Evolutionary conservation across 768 basidiomycete species (phyloP).

Genomic region (Pluteus cervinus): DNA sequence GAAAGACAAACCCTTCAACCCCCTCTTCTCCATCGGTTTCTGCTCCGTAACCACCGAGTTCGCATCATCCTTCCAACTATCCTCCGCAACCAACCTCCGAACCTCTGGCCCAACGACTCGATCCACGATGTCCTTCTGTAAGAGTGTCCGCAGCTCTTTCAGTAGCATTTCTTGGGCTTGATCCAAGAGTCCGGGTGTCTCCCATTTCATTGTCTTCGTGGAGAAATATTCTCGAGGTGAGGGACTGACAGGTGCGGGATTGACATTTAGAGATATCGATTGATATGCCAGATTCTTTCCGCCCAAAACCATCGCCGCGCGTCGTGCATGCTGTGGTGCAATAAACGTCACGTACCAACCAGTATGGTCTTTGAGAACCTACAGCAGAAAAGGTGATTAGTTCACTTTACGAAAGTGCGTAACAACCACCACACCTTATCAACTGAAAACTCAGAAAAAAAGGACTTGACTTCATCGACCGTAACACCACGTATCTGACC

Average conservation of each 20-base stretch:
- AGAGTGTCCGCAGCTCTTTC: conserved; percentile 43
- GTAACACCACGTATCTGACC: conserved; percentile 43
- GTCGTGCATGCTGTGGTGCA: conserved; percentile 52
- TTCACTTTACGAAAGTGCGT: conserved; percentile 3
- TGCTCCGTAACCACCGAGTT: conserved; percentile 10
- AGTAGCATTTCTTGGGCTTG: conserved; percentile 51
- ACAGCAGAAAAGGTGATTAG: conserved; percentile 8
- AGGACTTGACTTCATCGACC: conserved; percentile 63
- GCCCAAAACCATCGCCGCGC: conserved; percentile 61
- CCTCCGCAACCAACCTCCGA: conserved; percentile 44
- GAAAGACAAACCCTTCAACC: conserved; percentile 40
- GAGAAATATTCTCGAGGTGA: no score
- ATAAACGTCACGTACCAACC: conserved; percentile 84
- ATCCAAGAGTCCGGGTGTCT: conserved; percentile 44
- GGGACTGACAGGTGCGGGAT: conserved; percentile 29
- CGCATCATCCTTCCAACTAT: conserved; percentile 32
- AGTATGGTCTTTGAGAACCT: conserved; percentile 66
- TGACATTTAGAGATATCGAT: conserved; percentile 50
- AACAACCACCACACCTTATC: conserved; percentile 51
- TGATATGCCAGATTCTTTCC: conserved; percentile 53
- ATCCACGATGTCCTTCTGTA: conserved; percentile 65
- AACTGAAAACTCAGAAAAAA: conserved; percentile 66
- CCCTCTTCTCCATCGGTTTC: conserved; percentile 29
- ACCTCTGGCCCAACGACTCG: conserved; percentile 52
- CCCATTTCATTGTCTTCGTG: conserved; percentile 48